Evolutionary conservation across 2,329 filamentous ascomycete genomes (phyloP).

Genomic region (Aspergillus sp.): DNA sequence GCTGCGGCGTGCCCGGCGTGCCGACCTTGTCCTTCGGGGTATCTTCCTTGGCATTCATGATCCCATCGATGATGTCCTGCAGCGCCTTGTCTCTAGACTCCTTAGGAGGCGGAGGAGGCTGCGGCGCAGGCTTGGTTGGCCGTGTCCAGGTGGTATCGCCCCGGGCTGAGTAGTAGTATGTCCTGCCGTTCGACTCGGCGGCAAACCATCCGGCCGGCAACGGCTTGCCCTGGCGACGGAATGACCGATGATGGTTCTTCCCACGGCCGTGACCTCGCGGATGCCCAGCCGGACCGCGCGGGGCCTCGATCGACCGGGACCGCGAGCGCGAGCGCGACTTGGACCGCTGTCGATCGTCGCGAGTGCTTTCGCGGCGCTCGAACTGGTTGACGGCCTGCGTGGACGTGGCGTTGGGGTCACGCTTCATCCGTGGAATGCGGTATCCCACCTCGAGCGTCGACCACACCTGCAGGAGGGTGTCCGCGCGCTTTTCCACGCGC

Average conservation of each 20-base stretch:
- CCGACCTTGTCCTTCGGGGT: constrained; percentile 54
- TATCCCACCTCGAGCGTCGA: constrained; percentile 86
- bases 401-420: constrained; percentile 63
- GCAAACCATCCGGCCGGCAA: constrained; percentile 86
- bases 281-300: constrained; percentile 41
- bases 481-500: constrained; percentile 70
- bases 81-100: constrained; percentile 73
- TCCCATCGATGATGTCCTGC: constrained; percentile 81
- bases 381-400: constrained; percentile 62
- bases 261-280: constrained; percentile 59
- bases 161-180: constrained; percentile 81
- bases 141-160: constrained; percentile 80
- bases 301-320: constrained; percentile 46
- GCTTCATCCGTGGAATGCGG: constrained; percentile 86
- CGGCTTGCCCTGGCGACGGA: constrained; percentile 55
- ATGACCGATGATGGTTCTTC: constrained; percentile 57
- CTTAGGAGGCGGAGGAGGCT: constrained; percentile 61
- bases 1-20: constrained; percentile 65
- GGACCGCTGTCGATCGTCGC: constrained; percentile 51
- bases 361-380: constrained; percentile 54
- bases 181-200: constrained; percentile 69
- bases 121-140: constrained; percentile 68
- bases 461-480: constrained; percentile 77
- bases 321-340: constrained; percentile 50
- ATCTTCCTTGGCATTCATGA: constrained; percentile 67